These are phyloP conservation scores for Brasilioporus rufonigricans DNA, from an alignment of 768 basidiomycete species.

Conservation along the genomic window DNA sequence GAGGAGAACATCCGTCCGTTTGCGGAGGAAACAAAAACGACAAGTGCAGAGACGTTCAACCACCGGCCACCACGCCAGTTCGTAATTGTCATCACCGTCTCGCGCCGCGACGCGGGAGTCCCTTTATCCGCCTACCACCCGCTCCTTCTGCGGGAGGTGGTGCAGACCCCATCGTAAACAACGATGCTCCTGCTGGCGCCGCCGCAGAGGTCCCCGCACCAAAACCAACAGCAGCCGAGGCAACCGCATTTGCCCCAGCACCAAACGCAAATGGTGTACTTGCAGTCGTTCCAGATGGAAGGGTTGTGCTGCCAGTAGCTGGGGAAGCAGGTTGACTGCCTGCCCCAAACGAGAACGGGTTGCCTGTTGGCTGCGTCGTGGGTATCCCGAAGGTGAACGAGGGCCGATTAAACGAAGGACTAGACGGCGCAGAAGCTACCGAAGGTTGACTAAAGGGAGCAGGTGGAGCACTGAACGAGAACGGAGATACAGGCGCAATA, in stretches of 20 bases:
- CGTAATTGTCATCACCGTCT: constrained; percentile 22
- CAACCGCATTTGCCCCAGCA: constrained; percentile 28
- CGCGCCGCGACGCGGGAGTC: constrained; percentile 46
- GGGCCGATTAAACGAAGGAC: constrained; percentile 54
- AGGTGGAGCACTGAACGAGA: constrained; percentile 44
- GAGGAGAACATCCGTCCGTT: constrained; percentile 8
- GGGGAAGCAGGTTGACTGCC: constrained; percentile 61
- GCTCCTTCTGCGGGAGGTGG: constrained; percentile 39
- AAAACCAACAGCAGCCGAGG: constrained; percentile 40
- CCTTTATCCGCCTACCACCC: constrained; percentile 49
- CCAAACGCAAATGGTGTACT: constrained; percentile 39
- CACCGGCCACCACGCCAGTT: constrained; percentile 12
- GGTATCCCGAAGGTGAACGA: constrained; percentile 48
- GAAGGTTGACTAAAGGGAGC: constrained; percentile 43
- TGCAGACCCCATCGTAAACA: constrained; percentile 64
- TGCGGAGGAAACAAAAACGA: constrained; percentile 12
- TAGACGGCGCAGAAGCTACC: constrained; percentile 49
- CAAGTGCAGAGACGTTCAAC: constrained; percentile 7
- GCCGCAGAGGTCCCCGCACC: constrained; percentile 36
- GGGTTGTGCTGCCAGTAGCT: constrained; percentile 37
- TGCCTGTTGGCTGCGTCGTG: constrained; percentile 33
- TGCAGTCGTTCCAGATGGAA: constrained; percentile 30
- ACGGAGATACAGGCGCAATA: constrained; percentile 39
- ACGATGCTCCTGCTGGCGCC: constrained; percentile 26
- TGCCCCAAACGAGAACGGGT: constrained; percentile 47